phyloP scores from a whole-genome alignment of 1,284 basidiomycete species.

The Lentinula novae-zelandiae region DNA sequence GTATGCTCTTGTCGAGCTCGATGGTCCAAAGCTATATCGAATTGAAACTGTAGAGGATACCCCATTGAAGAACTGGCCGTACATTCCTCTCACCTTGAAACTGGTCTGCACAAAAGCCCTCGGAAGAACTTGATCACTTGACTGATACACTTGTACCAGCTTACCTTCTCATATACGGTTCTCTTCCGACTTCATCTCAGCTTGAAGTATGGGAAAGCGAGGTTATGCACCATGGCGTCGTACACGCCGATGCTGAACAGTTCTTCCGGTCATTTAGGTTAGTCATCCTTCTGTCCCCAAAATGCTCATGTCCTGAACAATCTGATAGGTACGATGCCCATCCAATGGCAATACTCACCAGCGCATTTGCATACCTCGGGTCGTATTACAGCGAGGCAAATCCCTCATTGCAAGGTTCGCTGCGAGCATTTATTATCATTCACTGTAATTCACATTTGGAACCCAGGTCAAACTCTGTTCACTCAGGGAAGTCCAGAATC shows the following conservation, averaged over 20 bases:
- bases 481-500: slow-evolving; percentile 65
- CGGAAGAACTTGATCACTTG: background rate
- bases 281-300: slow-evolving; percentile 14
- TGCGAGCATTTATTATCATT: background rate
- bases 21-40: background rate
- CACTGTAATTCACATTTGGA: background rate
- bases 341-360: slow-evolving; percentile 85
- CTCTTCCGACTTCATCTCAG: slow-evolving; percentile 67
- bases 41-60: slow-evolving; percentile 62
- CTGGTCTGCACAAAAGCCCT: slow-evolving; percentile 27
- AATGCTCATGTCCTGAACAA: background rate
- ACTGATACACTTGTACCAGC: slow-evolving; percentile 29
- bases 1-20: slow-evolving; percentile 27
- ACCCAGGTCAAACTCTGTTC: slow-evolving; percentile 73
- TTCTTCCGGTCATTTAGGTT: slow-evolving; percentile 80
- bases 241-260: slow-evolving; percentile 75
- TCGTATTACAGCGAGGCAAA: slow-evolving; percentile 71
- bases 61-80: slow-evolving; percentile 87
- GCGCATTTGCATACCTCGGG: slow-evolving; percentile 81
- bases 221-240: slow-evolving; percentile 73
- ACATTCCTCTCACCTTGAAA: slow-evolving; percentile 76
- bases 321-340: slow-evolving; percentile 74
- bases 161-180: slow-evolving; percentile 85
- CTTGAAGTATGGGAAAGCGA: slow-evolving; percentile 65
- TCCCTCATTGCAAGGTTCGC: slow-evolving; percentile 63